Evolutionary conservation across 169 alveolate species (phyloP).

Genomic region (Plasmodium adleri): DNA sequence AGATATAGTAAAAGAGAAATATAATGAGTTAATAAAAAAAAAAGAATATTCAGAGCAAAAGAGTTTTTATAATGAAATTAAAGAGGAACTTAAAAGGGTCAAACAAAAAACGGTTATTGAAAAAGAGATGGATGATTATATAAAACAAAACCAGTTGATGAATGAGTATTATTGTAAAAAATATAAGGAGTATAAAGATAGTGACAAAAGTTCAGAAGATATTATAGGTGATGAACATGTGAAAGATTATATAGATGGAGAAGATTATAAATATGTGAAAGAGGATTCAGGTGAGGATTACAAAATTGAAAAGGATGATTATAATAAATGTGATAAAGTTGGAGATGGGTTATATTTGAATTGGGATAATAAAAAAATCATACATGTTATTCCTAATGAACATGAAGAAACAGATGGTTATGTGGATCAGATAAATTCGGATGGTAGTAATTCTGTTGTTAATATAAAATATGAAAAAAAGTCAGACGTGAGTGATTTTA

Average conservation of each 20-base stretch:
- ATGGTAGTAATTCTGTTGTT: constrained; percentile 16
- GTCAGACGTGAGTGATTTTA: constrained; percentile 17
- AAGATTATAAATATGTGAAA: neutral
- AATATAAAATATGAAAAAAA: constrained; percentile 14
- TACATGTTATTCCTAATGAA: neutral
- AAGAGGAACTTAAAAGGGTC: constrained; percentile 43
- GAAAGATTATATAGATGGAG: neutral
- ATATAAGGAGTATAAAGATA: constrained; percentile 6
- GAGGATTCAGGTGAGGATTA: neutral
- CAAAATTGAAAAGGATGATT: too few species aligned
- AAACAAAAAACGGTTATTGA: constrained; percentile 18
- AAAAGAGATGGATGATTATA: constrained; percentile 8
- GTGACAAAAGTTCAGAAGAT: neutral
- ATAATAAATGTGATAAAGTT: neutral
- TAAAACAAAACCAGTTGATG: constrained; percentile 27
- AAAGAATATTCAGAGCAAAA: constrained; percentile 16
- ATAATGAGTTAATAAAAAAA: constrained; percentile 14
- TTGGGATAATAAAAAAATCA: constrained; percentile 1
- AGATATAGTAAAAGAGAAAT: constrained; percentile 8
- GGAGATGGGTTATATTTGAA: neutral
- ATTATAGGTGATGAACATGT: neutral
- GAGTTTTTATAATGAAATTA: constrained; percentile 11
- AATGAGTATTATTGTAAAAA: constrained; percentile 35
- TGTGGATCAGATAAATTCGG: neutral
- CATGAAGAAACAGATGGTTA: neutral